Base-by-base conservation (phyloP, 768 basidiomycete genomes). In the Lentinus tigrinus region DNA sequence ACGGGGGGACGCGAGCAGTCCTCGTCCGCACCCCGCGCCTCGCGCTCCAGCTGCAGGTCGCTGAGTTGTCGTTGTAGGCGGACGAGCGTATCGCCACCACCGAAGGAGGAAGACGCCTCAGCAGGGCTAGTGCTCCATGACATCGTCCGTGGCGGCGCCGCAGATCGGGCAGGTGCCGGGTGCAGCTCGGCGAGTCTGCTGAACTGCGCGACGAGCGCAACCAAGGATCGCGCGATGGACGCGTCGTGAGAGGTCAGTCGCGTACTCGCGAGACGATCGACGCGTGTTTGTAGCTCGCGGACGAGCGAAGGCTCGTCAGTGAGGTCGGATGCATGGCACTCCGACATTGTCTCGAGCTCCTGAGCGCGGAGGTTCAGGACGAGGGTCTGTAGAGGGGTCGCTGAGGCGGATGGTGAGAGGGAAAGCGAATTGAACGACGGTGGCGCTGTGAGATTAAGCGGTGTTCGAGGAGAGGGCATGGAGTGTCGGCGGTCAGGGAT, bases 141-240 rank as follows among this genome's bases (percentile, higher is more conserved):
- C 61, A 39, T 63, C 6, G 60, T 61, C n/a, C 60, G 55, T 4
- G 60, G 44, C 62, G 50, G n/a, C 42, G 47, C 27, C 46, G 52
- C 52, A 26, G 53, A 16, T 27, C 13, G 31, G 17, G 24, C 2
- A n/a, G 26, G 24, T 23, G 52, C n/a, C 19, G 65, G 58, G 28
- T 62, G 57, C n/a, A 47, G 50, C 39, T 57, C 59, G 52, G 49
- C 31, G 0, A 93, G 75, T 6, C 85, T 82, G 51, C 85, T 78
- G 53, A 94, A 81, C 66, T 91, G 82, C 6, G 81, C 70, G 17
- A 94, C 75, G 28, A 95, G 80, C 0, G 87, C 81, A 21, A 87
- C 82, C 53, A 95, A 82, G 2, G 88, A 77, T 24, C 77, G 82
- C 7, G 87, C 87, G 31, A 94, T 82, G 19, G 77, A 73, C 0